phyloP scores from a whole-genome alignment of 2,329 filamentous ascomycete genomes.

The Fonsecaea erecta region DNA sequence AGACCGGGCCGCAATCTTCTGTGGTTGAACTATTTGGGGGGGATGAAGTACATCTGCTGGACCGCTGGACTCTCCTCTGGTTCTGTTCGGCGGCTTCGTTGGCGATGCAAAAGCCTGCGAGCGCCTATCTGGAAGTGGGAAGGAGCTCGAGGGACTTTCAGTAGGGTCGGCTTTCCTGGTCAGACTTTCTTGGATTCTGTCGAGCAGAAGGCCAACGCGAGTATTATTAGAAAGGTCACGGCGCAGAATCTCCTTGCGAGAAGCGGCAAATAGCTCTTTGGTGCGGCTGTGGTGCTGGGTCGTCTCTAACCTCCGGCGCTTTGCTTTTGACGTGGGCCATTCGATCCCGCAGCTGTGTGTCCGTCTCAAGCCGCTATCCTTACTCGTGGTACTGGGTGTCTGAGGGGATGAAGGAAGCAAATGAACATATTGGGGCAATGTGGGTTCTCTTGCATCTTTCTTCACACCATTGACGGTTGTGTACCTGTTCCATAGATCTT shows the following conservation, averaged over 20 bases:
- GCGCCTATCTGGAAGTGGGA: conserved; percentile 46
- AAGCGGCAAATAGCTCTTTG: conserved; percentile 51
- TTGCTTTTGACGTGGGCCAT: conserved; percentile 66
- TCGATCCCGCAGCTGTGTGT: conserved; percentile 71
- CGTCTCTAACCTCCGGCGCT: conserved; percentile 66
- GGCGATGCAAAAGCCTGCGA: conserved; percentile 30
- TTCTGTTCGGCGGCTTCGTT: conserved; percentile 15
- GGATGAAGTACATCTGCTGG: background rate
- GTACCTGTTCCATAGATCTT: conserved; percentile 79
- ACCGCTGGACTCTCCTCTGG: background rate
- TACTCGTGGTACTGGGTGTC: conserved; percentile 57
- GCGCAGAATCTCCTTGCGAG: conserved; percentile 47
- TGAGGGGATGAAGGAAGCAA: conserved; percentile 74
- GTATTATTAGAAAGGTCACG: conserved; percentile 50
- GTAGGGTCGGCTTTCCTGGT: conserved; percentile 42
- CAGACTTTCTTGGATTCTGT: conserved; percentile 65
- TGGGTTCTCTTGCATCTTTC: conserved; percentile 51
- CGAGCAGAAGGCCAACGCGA: conserved; percentile 63
- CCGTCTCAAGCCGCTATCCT: conserved; percentile 61
- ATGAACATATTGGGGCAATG: conserved; percentile 65
- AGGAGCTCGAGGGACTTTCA: conserved; percentile 49
- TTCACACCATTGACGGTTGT: conserved; percentile 58
- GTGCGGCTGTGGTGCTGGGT: conserved; percentile 50
- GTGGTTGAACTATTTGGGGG: background rate
- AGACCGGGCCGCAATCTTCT: background rate